These are phyloP conservation scores for Phytophthora melonis DNA, from an alignment of 352 stramenopile genomes.

Conservation along the genomic window DNA sequence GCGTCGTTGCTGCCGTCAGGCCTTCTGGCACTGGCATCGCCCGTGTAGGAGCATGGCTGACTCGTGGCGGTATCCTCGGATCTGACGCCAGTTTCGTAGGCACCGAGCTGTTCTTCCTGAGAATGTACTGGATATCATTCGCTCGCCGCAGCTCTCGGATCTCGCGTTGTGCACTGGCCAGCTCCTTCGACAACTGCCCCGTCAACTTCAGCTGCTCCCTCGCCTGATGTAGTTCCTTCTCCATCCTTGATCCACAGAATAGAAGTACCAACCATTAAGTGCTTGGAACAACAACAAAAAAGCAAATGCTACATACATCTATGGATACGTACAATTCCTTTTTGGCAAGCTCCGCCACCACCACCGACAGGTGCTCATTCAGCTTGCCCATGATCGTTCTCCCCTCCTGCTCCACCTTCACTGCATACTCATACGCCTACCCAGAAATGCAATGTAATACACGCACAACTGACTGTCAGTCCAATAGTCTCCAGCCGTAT, in stretches of 20 bases:
- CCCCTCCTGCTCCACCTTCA: constrained; percentile 62
- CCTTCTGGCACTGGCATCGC: constrained; percentile 12
- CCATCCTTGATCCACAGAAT: constrained; percentile 36
- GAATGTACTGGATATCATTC: constrained; percentile 74
- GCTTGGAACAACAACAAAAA: neutral
- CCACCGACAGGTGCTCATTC: constrained; percentile 58
- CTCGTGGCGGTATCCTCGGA: constrained; percentile 19
- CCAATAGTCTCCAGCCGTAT: neutral
- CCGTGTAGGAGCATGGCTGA: constrained; percentile 1
- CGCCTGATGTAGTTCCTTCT: constrained; percentile 65
- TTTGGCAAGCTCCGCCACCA: constrained; percentile 68
- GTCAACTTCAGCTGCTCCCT: constrained; percentile 67
- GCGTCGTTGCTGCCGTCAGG: constrained; percentile 1
- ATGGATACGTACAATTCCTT: constrained; percentile 68
- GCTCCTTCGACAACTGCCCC: constrained; percentile 68
- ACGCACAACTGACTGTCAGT: neutral
- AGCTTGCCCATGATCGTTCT: constrained; percentile 50
- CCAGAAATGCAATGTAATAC: too few relatives aligned
- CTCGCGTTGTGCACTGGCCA: constrained; percentile 74
- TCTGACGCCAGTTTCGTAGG: constrained; percentile 22
- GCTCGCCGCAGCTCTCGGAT: constrained; percentile 77
- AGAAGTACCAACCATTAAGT: neutral
- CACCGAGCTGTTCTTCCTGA: constrained; percentile 48
- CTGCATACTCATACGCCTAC: constrained; percentile 65
- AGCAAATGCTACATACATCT: neutral